Percentiles rank a stretch among this genome's conserved stretches.
These are phyloP conservation scores for Porcisia hertigi DNA, from an alignment of 208 protist genomes.

Conservation along the genomic window DNA sequence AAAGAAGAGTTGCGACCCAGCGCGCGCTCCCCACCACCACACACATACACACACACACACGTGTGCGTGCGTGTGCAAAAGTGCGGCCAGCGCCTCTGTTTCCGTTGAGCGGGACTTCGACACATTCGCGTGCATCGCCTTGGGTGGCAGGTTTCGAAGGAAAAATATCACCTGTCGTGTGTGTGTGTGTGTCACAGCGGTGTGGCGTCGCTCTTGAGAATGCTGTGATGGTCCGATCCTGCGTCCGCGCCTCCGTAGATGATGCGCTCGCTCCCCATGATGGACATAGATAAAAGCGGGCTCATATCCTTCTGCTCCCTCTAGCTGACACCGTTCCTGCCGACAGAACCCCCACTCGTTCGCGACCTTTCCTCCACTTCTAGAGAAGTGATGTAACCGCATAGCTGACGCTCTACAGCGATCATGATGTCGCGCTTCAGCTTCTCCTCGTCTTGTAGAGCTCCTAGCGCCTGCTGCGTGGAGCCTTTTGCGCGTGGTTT, in stretches of 20 bases:
- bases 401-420: conserved; percentile 50
- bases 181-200: no score
- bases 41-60: no score
- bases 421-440: conserved; percentile 45
- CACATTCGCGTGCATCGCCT: no score
- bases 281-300: not conserved
- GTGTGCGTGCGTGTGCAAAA: no score
- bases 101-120: no score
- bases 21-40: no score
- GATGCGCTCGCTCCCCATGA: not conserved
- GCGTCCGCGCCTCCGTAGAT: not conserved
- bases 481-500: conserved; percentile 21
- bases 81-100: no score
- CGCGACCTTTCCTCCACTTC: conserved; percentile 2
- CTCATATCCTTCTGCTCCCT: not conserved
- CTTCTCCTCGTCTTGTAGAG: conserved; percentile 38
- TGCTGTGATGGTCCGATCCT: not conserved
- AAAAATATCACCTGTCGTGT: no score
- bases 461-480: conserved; percentile 12
- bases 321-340: not conserved
- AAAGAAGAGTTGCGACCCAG: no score
- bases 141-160: no score
- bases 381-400: conserved; percentile 30
- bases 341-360: not conserved
- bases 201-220: no score